Evolutionary conservation across 129 eudicot genomes (phyloP).

Genomic region (Pseudognaphalium luteoalbum): DNA sequence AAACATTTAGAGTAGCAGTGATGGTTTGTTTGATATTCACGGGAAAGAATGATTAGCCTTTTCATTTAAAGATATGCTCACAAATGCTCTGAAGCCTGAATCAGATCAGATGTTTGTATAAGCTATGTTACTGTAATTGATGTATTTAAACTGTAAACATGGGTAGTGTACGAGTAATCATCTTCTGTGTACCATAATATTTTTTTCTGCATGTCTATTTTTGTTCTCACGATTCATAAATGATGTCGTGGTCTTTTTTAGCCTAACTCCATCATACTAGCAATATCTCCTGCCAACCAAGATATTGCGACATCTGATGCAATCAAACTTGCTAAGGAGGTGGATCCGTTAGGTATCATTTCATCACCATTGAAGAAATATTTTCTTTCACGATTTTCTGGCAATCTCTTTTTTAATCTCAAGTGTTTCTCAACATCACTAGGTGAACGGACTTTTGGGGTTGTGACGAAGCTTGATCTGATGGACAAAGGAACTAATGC

Average conservation of each 20-base stretch:
- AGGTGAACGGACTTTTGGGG: constrained; percentile 76
- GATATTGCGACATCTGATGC: constrained; percentile 79
- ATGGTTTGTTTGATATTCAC: background rate
- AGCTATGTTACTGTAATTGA: background rate
- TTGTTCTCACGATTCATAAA: background rate
- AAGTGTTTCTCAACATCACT: constrained; percentile 7
- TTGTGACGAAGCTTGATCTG: constrained; percentile 70
- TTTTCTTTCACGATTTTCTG: background rate
- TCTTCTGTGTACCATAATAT: background rate
- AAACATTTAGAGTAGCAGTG: background rate
- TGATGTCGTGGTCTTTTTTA: constrained; percentile 27
- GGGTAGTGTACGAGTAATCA: background rate
- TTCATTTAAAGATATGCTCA: background rate
- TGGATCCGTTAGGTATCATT: constrained; percentile 59
- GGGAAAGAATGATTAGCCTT: background rate
- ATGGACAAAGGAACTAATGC: constrained; percentile 82
- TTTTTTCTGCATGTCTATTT: background rate
- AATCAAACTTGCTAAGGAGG: constrained; percentile 65
- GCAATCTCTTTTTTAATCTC: background rate
- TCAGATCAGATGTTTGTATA: background rate
- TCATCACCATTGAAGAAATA: background rate
- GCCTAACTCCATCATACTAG: constrained; percentile 72
- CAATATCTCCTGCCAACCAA: constrained; percentile 77
- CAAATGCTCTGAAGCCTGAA: background rate
- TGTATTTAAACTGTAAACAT: background rate